These are phyloP conservation scores for Penicillium maclennaniae DNA, from an alignment of 495 filamentous ascomycete genomes.

Conservation along the genomic window DNA sequence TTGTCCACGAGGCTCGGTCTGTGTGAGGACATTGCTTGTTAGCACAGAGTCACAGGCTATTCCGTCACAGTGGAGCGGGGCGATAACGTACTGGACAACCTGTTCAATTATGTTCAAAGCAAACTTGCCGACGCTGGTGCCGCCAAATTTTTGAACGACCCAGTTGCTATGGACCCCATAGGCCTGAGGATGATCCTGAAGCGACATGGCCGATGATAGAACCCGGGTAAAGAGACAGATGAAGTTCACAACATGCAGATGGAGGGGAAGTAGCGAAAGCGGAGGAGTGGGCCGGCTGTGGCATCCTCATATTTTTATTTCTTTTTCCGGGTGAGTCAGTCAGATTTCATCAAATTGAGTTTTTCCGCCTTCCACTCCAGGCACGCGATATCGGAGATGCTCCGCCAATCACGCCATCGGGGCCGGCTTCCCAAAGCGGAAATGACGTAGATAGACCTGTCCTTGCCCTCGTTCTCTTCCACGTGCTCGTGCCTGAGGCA, in stretches of 20 bases:
- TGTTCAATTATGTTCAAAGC: conserved; percentile 66
- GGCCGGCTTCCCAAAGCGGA: background rate
- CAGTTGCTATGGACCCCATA: conserved; percentile 41
- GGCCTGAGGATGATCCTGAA: conserved; percentile 3
- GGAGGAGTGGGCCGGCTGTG: conserved; percentile 28
- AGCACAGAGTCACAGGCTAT: background rate
- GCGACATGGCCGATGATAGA: conserved; percentile 16
- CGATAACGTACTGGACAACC: conserved; percentile 59
- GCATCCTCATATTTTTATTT: conserved; percentile 6
- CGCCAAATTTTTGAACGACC: conserved; percentile 86
- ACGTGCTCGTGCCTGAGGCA: background rate
- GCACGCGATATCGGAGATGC: conserved; percentile 18
- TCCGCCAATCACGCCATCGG: conserved; percentile 18
- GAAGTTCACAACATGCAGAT: conserved; percentile 6
- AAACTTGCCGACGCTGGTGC: conserved; percentile 71
- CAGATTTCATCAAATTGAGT: conserved; percentile 14
- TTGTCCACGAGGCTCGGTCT: conserved; percentile 65
- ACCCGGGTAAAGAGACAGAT: conserved; percentile 1
- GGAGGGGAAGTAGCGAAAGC: conserved; percentile 30
- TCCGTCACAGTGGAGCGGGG: background rate
- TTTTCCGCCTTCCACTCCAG: conserved; percentile 27
- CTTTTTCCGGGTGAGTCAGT: conserved; percentile 13
- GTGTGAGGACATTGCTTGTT: conserved; percentile 9
- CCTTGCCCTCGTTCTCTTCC: too few species aligned
- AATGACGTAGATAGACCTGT: background rate